phyloP scores from a whole-genome alignment of 345 rosid genomes.

The Lepidium africanum region DNA sequence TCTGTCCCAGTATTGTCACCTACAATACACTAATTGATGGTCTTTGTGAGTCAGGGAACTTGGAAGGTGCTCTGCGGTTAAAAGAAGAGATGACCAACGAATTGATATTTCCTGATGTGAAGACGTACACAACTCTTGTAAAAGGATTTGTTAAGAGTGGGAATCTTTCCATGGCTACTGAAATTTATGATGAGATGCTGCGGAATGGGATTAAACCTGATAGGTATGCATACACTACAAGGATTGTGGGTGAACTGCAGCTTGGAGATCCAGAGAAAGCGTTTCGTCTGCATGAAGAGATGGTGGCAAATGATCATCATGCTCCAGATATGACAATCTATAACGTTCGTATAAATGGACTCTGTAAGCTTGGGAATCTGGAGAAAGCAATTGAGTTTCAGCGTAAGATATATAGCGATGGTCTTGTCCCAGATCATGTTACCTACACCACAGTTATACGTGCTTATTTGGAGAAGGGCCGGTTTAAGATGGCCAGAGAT shows the following conservation, averaged over 20 bases:
- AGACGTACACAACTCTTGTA: constrained; percentile 58
- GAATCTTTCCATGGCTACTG: constrained; percentile 38
- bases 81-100: constrained; percentile 52
- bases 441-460: constrained; percentile 60
- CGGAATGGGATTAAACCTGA: constrained; percentile 48
- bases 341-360: constrained; percentile 50
- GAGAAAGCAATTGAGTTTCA: constrained; percentile 39
- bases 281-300: constrained; percentile 52
- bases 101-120: constrained; percentile 49
- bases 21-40: constrained; percentile 65
- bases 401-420: constrained; percentile 40
- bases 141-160: constrained; percentile 51
- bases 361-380: constrained; percentile 40
- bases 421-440: constrained; percentile 53
- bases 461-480: constrained; percentile 44
- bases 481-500: constrained; percentile 41
- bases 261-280: constrained; percentile 44
- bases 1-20: constrained; percentile 44
- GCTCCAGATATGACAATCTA: constrained; percentile 48
- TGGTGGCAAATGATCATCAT: constrained; percentile 36
- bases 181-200: constrained; percentile 54
- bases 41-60: constrained; percentile 50
- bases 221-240: constrained; percentile 42
- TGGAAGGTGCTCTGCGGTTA: constrained; percentile 45
- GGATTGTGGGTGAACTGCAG: constrained; percentile 44